Evolutionary conservation across 495 filamentous ascomycete genomes (phyloP).

Genomic region (Symbiotaphrina buchneri): DNA sequence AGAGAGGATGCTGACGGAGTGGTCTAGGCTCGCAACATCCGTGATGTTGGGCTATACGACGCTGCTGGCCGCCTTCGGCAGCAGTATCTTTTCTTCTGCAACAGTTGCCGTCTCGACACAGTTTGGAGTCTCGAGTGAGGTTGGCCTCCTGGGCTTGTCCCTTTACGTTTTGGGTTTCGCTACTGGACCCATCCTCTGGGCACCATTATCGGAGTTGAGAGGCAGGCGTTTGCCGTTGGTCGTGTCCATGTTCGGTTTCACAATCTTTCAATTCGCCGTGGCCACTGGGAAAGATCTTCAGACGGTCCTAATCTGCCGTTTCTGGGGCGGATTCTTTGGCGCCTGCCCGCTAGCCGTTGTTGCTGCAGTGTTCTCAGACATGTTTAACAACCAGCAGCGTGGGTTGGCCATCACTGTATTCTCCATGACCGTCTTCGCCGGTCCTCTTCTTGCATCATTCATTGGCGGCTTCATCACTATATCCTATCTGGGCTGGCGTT

Average conservation of each 20-base stretch:
- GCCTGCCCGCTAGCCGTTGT: conserved; percentile 66
- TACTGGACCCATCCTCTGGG: conserved; percentile 30
- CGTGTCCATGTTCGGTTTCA: conserved; percentile 54
- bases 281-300: conserved; percentile 61
- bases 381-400: conserved; percentile 59
- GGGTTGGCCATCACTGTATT: conserved; percentile 69
- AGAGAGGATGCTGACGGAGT: not conserved
- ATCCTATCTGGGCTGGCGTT: conserved; percentile 54
- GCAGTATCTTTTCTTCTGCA: conserved; percentile 44
- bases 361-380: conserved; percentile 71
- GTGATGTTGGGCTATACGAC: conserved; percentile 64
- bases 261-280: conserved; percentile 48
- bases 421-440: conserved; percentile 64
- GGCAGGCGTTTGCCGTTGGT: conserved; percentile 54
- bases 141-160: conserved; percentile 40
- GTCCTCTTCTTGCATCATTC: conserved; percentile 63
- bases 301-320: conserved; percentile 62
- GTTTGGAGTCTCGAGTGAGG: conserved; percentile 32
- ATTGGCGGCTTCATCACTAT: conserved; percentile 66
- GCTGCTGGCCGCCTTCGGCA: conserved; percentile 49
- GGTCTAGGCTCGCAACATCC: conserved; percentile 17
- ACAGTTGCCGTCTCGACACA: conserved; percentile 24
- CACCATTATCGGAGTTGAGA: conserved; percentile 57
- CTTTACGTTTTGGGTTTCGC: conserved; percentile 55
- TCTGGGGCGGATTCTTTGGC: conserved; percentile 57